Evolutionary conservation across 352 stramenopile species (phyloP).

Genomic region (Globisporangium polare): DNA sequence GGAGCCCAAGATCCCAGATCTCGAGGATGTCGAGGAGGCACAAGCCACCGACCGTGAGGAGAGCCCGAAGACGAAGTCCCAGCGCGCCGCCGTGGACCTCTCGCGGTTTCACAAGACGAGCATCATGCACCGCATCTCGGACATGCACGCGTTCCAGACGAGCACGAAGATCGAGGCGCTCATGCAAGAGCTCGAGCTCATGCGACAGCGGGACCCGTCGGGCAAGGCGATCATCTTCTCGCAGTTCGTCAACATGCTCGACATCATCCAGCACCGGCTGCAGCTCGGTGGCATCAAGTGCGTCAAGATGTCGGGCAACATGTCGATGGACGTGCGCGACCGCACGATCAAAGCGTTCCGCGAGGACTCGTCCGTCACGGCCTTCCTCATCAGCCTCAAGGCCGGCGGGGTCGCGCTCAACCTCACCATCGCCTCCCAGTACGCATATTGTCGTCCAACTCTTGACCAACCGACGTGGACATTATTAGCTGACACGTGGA

Average conservation of each 20-base stretch:
- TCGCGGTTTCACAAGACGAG: constrained; percentile 70
- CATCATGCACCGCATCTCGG: constrained; percentile 59
- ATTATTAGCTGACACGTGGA: constrained; percentile 6
- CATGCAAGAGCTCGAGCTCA: constrained; percentile 95
- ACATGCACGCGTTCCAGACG: constrained; percentile 70
- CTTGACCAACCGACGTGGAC: not conserved
- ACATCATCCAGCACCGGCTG: constrained; percentile 96
- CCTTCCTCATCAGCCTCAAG: constrained; percentile 98
- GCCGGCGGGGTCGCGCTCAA: constrained; percentile 98
- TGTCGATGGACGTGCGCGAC: constrained; percentile 86
- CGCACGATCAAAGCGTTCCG: constrained; percentile 75
- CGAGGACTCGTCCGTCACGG: constrained; percentile 91
- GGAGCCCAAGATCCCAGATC: constrained; percentile 19
- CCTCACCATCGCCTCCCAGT: constrained; percentile 95
- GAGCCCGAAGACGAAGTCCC: constrained; percentile 1
- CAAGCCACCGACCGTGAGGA: constrained; percentile 7
- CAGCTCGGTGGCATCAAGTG: constrained; percentile 85
- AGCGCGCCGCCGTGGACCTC: constrained; percentile 37
- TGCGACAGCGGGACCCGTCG: constrained; percentile 90
- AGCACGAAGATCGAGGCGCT: constrained; percentile 99
- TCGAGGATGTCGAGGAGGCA: constrained; percentile 15
- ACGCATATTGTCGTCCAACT: not conserved
- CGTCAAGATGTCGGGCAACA: constrained; percentile 90
- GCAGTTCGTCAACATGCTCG: constrained; percentile 99
- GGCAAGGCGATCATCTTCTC: constrained; percentile 99